Base-by-base conservation (phyloP, 1,284 basidiomycete species). In the Rhizoctonia solani region DNA sequence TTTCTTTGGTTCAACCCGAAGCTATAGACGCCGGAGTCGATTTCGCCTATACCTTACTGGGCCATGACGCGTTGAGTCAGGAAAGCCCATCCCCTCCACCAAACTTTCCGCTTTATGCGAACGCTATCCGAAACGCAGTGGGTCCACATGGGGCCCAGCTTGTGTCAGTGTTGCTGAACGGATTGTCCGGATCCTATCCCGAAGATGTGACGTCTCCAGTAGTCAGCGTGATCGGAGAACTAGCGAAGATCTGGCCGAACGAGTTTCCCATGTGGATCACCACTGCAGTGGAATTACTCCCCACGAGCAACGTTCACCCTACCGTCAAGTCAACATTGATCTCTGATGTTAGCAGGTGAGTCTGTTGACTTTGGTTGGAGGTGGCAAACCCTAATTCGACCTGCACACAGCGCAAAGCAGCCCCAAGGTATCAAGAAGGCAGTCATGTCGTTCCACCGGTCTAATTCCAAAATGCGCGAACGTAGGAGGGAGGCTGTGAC, bases 121-220 rank as follows among this genome's bases (percentile, higher is more conserved):
- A 82, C 2, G 79, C 85, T 19, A 91, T 98, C 70, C 84, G 84
- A 53, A 78, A 80, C 1, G 84, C 88, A 8, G 79, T 97, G 49
- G 82, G 85, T 50, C 86, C 88, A 71, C 89, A 93, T 74, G 93
- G 93, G 4, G 82, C 84, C 67, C 83, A 86, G 70, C 81, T 98
- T 23, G 77, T 90, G n/a, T 82, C 82, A 6, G 84, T 87, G 70
- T 75, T 96, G 27, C 80, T 98, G 47, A 80, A 82, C 29, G 94
- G 95, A 1, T 81, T 98, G 16, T 87, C 94, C 2, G 87, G 87
- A 30, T 87, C 90, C 68, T 98, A 95, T 76, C 92, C 92, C 1
- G 94, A 95, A 73, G 95, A 98, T 69, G 83, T 87, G 1, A 82
- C 89, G 29, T 84, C 89, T 5, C 77, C 82, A 49, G 87, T 95